Conservation (phyloP, 1,284 basidiomycete genomes). For the Tylopilus sp. region DNA sequence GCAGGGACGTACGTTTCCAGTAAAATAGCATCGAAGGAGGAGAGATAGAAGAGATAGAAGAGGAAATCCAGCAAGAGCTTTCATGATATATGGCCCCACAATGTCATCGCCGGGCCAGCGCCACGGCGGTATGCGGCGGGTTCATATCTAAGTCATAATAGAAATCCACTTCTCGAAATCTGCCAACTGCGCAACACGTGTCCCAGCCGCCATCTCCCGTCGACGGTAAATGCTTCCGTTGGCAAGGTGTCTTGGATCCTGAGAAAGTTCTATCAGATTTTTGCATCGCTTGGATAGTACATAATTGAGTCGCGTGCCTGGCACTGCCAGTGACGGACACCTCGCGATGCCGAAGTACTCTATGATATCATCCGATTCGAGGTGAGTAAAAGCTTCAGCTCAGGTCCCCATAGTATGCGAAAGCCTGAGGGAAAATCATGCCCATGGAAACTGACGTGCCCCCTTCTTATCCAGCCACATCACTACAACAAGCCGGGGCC, state of each 20-base stretch:
- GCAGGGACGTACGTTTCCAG: slow-evolving; percentile 16
- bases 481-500: no score
- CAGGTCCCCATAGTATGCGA: no score
- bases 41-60: not conserved
- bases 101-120: not conserved
- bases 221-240: not conserved
- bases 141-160: not conserved
- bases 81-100: not conserved
- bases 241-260: no score
- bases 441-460: no score
- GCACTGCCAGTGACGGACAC: no score
- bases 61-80: not conserved
- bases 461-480: no score
- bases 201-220: not conserved
- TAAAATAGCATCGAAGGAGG: slow-evolving; percentile 11
- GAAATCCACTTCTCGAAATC: no score
- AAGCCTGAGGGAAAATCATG: no score
- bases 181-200: no score
- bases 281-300: not conserved
- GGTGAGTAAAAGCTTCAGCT: no score
- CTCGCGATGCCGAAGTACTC: no score
- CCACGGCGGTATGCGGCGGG: not conserved
- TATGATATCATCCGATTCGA: not conserved
- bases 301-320: not conserved
- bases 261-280: no score